Evolutionary conservation across 306 rosid genomes (phyloP), one percentile per base, ranked within the genome.

Genomic region (Fagus sylvatica): DNA sequence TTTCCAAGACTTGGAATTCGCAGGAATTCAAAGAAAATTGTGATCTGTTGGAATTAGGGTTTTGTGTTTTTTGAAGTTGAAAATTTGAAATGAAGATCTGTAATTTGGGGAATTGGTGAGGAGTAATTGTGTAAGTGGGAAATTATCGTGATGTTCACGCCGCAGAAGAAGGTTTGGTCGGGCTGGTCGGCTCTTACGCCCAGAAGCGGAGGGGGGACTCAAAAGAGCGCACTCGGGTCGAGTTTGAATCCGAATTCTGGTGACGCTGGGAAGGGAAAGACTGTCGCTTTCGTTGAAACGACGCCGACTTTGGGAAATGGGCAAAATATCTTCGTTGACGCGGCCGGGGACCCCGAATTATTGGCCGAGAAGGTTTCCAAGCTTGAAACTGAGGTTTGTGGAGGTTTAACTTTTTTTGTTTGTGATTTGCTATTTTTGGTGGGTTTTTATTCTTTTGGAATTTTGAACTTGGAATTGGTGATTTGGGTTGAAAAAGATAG

Each of bases 321-420:
- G 0, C 87, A 74, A 5, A 84, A 75, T n/a, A 36, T 84, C 76
- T 33, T 84, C 28, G 74, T 77, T 33, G 89, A 64, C 17, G 75
- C 68, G 9, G 82, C 55, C 74, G 46, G 54, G 43, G 96, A 85
- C 84, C 83, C 74, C 6, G 90, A 84, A 19, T 77, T 67, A 69
- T 75, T 93, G 80, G 84, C 81, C 62, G 84, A 85, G 81, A 89
- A 79, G 73, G 55, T 90, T 84, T 72, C 92, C 0, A 81, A 48
- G 72, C 87, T 95, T 19, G 97, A 91, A 86, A 91, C 86, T 19
- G 98, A 95, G 96, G 98, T 95, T 67, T 37, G 94, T 84, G 32
- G 16, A 64, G 69, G 41, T 41, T 77, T 3, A 5, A 5, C 49
- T 36, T 3, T 22, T 62, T 13, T 8, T 61, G 17, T 13, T 65